A percentile compares a stretch with the other conserved stretches of the same genome.
phyloP scores from a whole-genome alignment of 495 filamentous ascomycete genomes.

The Podospora australis region DNA sequence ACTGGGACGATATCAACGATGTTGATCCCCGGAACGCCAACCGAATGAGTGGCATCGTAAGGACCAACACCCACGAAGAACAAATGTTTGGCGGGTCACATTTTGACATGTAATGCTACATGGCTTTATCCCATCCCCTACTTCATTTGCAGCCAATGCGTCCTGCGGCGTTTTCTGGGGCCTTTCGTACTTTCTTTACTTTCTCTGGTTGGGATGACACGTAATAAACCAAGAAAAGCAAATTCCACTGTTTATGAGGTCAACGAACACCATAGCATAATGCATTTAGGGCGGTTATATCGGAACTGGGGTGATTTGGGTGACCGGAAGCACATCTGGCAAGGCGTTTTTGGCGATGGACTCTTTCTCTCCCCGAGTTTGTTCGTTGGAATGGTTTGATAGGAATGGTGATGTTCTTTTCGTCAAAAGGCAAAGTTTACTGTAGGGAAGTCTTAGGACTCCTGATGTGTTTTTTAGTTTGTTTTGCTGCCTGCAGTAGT shows the following conservation, averaged over 20 bases:
- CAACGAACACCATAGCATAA: constrained; percentile 19
- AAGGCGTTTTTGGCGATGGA: too few relatives aligned
- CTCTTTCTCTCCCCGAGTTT: too few relatives aligned
- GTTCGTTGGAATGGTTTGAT: too few relatives aligned
- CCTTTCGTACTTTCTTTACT: neutral
- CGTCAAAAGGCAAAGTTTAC: too few relatives aligned
- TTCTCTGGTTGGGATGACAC: constrained; percentile 10
- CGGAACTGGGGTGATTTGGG: constrained; percentile 18
- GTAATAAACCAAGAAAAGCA: constrained; percentile 16
- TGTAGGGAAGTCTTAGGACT: too few relatives aligned
- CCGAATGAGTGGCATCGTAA: constrained; percentile 69
- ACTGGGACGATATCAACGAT: constrained; percentile 41
- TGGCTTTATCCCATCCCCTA: neutral
- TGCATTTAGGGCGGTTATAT: constrained; percentile 28
- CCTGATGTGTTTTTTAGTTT: too few relatives aligned
- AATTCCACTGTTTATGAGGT: constrained; percentile 20
- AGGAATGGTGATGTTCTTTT: too few relatives aligned
- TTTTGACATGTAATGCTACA: constrained; percentile 48
- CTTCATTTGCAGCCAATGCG: neutral
- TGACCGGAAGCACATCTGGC: constrained; percentile 14
- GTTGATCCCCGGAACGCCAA: constrained; percentile 41
- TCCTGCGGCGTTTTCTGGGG: neutral
- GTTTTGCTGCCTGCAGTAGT: too few relatives aligned
- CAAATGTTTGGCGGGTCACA: constrained; percentile 67
- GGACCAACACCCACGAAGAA: constrained; percentile 57